phyloP scores from a whole-genome alignment of 169 alveolate species.

The Plasmodium malariae region DNA sequence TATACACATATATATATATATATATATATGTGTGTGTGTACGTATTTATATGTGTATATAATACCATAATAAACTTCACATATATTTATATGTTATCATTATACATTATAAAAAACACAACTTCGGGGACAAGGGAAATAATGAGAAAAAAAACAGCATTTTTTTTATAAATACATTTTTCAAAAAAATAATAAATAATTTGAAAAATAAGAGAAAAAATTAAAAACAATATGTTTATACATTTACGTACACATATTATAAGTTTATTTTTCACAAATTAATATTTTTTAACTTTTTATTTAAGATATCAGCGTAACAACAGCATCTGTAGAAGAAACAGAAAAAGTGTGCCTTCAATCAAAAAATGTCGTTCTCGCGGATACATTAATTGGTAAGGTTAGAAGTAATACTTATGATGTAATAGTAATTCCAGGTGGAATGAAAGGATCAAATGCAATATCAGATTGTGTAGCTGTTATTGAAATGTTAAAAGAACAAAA shows the following conservation, averaged over 20 bases:
- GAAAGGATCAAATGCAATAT: constrained; percentile 80
- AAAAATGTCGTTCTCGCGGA: constrained; percentile 78
- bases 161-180: not conserved
- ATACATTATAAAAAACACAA: no score
- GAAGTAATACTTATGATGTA: constrained; percentile 77
- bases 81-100: no score
- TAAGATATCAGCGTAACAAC: constrained; percentile 72
- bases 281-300: constrained; percentile 76
- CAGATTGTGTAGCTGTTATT: constrained; percentile 51
- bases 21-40: not conserved
- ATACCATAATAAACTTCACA: no score
- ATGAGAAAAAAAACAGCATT: not conserved
- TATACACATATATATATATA: constrained; percentile 8
- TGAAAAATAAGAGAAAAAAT: constrained; percentile 26
- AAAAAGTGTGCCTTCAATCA: constrained; percentile 59
- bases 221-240: not conserved
- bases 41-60: no score
- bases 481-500: constrained; percentile 81
- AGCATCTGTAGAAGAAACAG: constrained; percentile 63
- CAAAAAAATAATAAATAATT: not conserved
- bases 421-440: constrained; percentile 87
- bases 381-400: constrained; percentile 78
- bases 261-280: not conserved
- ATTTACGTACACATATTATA: not conserved
- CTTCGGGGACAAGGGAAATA: no score